phyloP scores from a whole-genome alignment of 768 basidiomycete species.

The Phanerochaete carnosa region DNA sequence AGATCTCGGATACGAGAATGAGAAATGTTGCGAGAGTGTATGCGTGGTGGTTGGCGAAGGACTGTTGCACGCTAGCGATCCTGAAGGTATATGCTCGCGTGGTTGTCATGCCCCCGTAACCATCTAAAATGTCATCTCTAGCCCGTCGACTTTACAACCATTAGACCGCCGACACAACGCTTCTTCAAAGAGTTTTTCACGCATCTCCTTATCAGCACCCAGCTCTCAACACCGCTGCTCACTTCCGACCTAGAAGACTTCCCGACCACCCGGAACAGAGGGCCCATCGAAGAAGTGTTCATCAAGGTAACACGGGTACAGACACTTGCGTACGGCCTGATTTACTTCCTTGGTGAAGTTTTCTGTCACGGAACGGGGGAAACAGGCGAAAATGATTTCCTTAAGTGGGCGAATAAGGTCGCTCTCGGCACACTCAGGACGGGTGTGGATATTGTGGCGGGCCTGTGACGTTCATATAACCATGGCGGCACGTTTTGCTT shows the following conservation, averaged over 20 bases:
- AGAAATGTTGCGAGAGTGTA: slow-evolving; percentile 80
- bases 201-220: slow-evolving; percentile 70
- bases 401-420: slow-evolving; percentile 65
- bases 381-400: slow-evolving; percentile 35
- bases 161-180: slow-evolving; percentile 56
- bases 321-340: slow-evolving; percentile 68
- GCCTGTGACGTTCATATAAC: slow-evolving; percentile 16
- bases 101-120: background rate
- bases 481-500: background rate
- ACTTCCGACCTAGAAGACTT: slow-evolving; percentile 31
- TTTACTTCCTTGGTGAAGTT: slow-evolving; percentile 60
- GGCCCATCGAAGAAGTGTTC: slow-evolving; percentile 73
- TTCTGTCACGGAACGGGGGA: slow-evolving; percentile 35
- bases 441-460: slow-evolving; percentile 53
- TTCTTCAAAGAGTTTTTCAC: slow-evolving; percentile 75
- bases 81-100: slow-evolving; percentile 62
- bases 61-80: slow-evolving; percentile 66
- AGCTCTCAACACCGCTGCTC: slow-evolving; percentile 67
- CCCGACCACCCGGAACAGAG: slow-evolving; percentile 48
- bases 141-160: slow-evolving; percentile 83
- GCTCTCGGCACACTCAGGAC: slow-evolving; percentile 69
- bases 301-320: slow-evolving; percentile 66
- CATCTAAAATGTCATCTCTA: slow-evolving; percentile 26
- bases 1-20: slow-evolving; percentile 55
- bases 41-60: slow-evolving; percentile 93